phyloP scores from a whole-genome alignment of 805 yeast genomes.

The Kluyveromyces aestuarii region DNA sequence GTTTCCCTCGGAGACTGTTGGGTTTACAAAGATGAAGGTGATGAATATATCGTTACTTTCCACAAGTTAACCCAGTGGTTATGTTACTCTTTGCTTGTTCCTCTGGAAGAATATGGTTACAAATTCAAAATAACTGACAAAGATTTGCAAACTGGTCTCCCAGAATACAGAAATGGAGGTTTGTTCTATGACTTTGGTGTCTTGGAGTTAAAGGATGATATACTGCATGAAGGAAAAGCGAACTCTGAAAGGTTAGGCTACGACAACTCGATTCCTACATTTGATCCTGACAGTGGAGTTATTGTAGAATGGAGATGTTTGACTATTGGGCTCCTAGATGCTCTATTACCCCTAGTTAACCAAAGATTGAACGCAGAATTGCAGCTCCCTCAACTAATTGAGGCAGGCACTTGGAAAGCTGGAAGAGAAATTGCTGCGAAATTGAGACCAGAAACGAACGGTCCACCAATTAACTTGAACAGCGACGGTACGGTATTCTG shows the following conservation, averaged over 20 bases:
- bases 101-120: slow-evolving; percentile 39
- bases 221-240: slow-evolving; percentile 30
- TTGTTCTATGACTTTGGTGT: slow-evolving; percentile 49
- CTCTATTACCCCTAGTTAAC: slow-evolving; percentile 43
- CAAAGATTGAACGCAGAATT: slow-evolving; percentile 34
- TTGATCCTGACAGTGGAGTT: slow-evolving; percentile 45
- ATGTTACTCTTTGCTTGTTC: slow-evolving; percentile 49
- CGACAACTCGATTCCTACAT: slow-evolving; percentile 37
- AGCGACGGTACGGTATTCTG: slow-evolving; percentile 62
- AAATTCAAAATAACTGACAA: slow-evolving; percentile 31
- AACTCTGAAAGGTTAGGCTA: slow-evolving; percentile 24
- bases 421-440: slow-evolving; percentile 52
- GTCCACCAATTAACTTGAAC: slow-evolving; percentile 54
- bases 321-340: slow-evolving; percentile 49
- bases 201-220: slow-evolving; percentile 37
- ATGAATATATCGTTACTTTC: slow-evolving; percentile 44
- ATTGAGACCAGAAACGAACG: slow-evolving; percentile 39
- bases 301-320: slow-evolving; percentile 63
- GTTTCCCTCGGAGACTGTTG: slow-evolving; percentile 55
- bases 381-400: slow-evolving; percentile 48
- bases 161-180: slow-evolving; percentile 61
- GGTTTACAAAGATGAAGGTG: slow-evolving; percentile 29
- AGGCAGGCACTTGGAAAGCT: slow-evolving; percentile 62
- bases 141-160: slow-evolving; percentile 43
- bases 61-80: slow-evolving; percentile 64